A percentile compares a stretch with the other conserved stretches of the same genome.
Conservation (phyloP, 805 yeast genomes). For the Candida xiaguanensis region DNA sequence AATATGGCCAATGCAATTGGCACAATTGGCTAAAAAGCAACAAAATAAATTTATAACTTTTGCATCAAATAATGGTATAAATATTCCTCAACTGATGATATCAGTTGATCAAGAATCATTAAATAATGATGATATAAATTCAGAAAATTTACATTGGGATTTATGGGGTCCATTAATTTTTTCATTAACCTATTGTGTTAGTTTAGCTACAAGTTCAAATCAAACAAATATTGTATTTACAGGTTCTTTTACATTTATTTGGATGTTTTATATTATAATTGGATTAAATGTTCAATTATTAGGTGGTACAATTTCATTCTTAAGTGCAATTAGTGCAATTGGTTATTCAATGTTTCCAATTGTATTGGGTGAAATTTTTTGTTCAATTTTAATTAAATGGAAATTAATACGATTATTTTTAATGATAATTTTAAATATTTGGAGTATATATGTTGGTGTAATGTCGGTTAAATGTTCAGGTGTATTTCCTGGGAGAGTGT, state of each 20-base stretch:
- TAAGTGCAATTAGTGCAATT: slow-evolving; percentile 65
- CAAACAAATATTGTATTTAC: slow-evolving; percentile 56
- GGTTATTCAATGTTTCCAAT: slow-evolving; percentile 72
- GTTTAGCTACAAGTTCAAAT: slow-evolving; percentile 45
- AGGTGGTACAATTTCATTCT: slow-evolving; percentile 58
- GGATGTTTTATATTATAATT: slow-evolving; percentile 59
- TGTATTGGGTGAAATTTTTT: slow-evolving; percentile 47
- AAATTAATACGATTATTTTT: slow-evolving; percentile 48
- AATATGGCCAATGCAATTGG: slow-evolving; percentile 43
- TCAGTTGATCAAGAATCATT: slow-evolving; percentile 30
- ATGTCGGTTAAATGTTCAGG: slow-evolving; percentile 63
- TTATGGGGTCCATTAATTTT: slow-evolving; percentile 72
- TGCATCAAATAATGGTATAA: slow-evolving; percentile 34
- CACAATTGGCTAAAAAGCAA: slow-evolving; percentile 31
- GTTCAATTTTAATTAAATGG: slow-evolving; percentile 44
- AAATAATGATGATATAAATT: slow-evolving; percentile 20
- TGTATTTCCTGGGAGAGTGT: slow-evolving; percentile 56
- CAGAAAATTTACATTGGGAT: slow-evolving; percentile 50
- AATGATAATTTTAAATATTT: slow-evolving; percentile 44
- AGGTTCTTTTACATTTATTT: slow-evolving; percentile 58
- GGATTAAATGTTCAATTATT: slow-evolving; percentile 64
- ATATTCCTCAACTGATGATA: slow-evolving; percentile 31
- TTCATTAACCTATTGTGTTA: slow-evolving; percentile 51
- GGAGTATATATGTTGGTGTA: slow-evolving; percentile 65
- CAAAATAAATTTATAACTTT: slow-evolving; percentile 30